Percentiles rank a stretch among this genome's conserved stretches.
These are phyloP conservation scores for Lolium perenne DNA, from an alignment of 176 grass and related monocot genomes.

Conservation along the genomic window DNA sequence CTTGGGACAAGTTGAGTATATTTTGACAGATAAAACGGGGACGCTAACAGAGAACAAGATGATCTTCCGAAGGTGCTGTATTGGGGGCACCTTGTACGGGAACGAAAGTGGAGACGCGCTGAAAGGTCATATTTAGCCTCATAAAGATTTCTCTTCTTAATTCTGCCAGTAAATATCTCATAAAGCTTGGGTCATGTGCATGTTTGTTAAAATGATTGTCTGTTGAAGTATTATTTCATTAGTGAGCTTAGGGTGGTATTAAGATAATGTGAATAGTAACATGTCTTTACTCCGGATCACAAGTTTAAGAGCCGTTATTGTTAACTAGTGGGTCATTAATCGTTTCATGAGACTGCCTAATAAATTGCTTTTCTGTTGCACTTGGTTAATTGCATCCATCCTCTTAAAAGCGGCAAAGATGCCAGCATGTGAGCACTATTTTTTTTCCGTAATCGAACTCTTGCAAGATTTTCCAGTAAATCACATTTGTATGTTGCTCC, in stretches of 20 bases:
- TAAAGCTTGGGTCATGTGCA: conserved; percentile 14
- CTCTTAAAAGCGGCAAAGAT: conserved; percentile 12
- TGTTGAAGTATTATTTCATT: neutral
- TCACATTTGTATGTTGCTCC: neutral
- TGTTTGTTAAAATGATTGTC: neutral
- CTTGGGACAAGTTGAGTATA: conserved; percentile 98
- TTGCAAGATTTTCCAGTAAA: neutral
- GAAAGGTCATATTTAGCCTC: conserved; percentile 61
- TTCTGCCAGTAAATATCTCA: conserved; percentile 30
- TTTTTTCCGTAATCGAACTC: neutral
- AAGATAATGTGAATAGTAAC: neutral
- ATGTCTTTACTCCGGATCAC: neutral
- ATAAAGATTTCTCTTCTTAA: conserved; percentile 36
- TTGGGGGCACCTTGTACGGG: conserved; percentile 75
- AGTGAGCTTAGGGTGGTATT: conserved; percentile 1
- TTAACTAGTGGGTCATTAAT: neutral
- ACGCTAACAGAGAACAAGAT: conserved; percentile 97
- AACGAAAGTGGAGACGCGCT: conserved; percentile 95
- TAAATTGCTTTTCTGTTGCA: conserved; percentile 25
- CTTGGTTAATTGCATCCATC: conserved; percentile 16
- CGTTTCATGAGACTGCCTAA: neutral
- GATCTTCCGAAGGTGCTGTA: conserved; percentile 95
- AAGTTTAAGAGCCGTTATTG: neutral
- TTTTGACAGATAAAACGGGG: conserved; percentile 98
- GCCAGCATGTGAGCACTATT: neutral